Evolutionary conservation across 2,329 filamentous ascomycete genomes (phyloP), one percentile per base, ranked within the genome.

Genomic region (Monosporascus cannonballus): DNA sequence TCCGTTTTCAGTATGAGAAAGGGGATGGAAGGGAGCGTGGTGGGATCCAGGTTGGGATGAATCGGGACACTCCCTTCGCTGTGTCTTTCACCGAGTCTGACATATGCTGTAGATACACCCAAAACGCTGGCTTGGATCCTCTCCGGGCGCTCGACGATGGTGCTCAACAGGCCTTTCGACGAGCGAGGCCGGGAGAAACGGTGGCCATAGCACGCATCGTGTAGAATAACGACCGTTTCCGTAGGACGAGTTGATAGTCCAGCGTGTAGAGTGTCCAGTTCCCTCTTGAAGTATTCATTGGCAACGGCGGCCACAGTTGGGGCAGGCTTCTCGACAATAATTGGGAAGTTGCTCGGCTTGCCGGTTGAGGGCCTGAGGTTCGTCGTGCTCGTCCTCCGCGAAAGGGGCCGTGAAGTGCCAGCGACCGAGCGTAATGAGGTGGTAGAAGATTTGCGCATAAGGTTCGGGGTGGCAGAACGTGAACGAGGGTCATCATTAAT

Each of bases 171-270:
- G 45, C 75, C 79, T 62, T 87, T 87, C 22, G 84, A 86, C 1
- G 90, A 87, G 61, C 88, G 86, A 4, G 90, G 90, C 45, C 94
- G 81, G 11, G 92, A 90, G 69, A 85, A 99, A 22, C 91, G 86
- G 72, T 99, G 94, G 24, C 93, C 92, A 67, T 97, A 99, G 71
- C 93, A 96, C 50, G 88, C 86, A 72, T 99, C 94, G 63, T 97
- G 91, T 2, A 99, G 74, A 30, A 99, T 80, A 47, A 97, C 91
- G 4, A 95, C 72, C 0, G 90, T 90, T 55, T 91, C 76, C 11
- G 80, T 70, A 36, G 71, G 59, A 25, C 69, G 65, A 8, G 70
- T 69, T 2, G 71, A 67, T 11, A 71, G 67, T 2, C 65, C 64
- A 34, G 73, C 71, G 53, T 85, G 79, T 62, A 90, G 85, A 6